Base-by-base conservation (phyloP, 306 rosid species). In the Lathyrus oleraceus region DNA sequence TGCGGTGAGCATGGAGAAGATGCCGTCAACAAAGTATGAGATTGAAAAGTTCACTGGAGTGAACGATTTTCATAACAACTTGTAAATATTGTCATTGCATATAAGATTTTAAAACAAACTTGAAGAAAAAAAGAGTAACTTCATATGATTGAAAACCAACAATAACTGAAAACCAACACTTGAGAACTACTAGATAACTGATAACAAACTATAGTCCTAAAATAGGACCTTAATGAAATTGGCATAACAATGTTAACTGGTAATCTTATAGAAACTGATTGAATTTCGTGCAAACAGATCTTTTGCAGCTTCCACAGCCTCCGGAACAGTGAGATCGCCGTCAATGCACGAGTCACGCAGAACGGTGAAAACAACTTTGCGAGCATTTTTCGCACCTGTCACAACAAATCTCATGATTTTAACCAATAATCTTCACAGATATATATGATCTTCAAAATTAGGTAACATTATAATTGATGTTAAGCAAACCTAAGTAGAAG, bases 331-430 rank as follows among this genome's bases (percentile, higher is more conserved):
- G 82, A 93, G 94, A 69, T 93, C 98, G 0, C 92, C 97, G 62
- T 90, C 88, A 15, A 72, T 69, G 72, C 92, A 90, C 27, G 97
- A 91, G 77, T 88, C 94, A 10, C 39, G 78, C 19, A 93, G 79
- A 74, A 90, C 96, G 30, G 91, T 78, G 68, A 82, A 88, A 68
- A 90, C 82, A 79, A 84, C 92, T 75, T 88, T 89, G 2, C 94
- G 96, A 63, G 96, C 78, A 73, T 79, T 79, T 81, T 93, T 87
- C 27, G 91, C 98, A 76, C 98, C 98, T 88, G 75, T 56, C 28
- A 79, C 79, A 70, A 60, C 45, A 53, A 53, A 10, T 20, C 7
- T 53, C 60, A 10, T 11, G 7, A 53, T 53, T 20, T n/a, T 23
- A 20, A 53, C 35, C 49, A 19, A 12, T 32, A 75, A 65, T 21